Evolutionary conservation across 208 protist genomes (phyloP).

Genomic region (Crithidia bombi): DNA sequence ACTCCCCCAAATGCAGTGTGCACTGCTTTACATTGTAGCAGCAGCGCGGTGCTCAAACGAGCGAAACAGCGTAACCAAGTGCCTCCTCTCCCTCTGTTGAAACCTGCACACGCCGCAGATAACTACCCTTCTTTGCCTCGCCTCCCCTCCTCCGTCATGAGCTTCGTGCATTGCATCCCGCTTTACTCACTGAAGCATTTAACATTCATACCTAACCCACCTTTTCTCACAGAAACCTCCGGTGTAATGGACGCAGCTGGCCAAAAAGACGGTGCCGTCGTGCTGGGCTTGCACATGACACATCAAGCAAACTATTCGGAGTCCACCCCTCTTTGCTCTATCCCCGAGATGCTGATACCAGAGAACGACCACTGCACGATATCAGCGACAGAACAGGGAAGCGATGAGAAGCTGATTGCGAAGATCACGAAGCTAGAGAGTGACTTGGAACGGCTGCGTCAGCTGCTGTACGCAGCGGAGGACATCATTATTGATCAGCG

Average conservation of each 20-base stretch:
- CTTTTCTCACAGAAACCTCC: background rate
- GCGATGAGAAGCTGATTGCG: background rate
- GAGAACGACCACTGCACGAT: background rate
- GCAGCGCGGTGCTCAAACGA: too few species aligned
- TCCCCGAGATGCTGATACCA: background rate
- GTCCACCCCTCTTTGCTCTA: background rate
- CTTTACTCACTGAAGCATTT: too few species aligned
- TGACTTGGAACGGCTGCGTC: background rate
- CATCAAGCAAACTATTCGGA: background rate
- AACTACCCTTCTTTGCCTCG: too few species aligned
- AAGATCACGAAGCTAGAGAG: background rate
- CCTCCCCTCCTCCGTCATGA: too few species aligned
- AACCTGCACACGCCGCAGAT: too few species aligned
- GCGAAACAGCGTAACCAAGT: too few species aligned
- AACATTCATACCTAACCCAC: background rate
- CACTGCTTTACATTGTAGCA: too few species aligned
- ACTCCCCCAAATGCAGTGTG: too few species aligned
- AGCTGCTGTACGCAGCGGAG: constrained; percentile 15
- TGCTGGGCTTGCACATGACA: background rate
- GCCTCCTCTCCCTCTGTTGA: too few species aligned
- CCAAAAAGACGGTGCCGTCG: background rate
- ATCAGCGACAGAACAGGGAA: too few species aligned
- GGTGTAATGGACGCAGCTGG: background rate
- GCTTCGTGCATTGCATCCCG: too few species aligned
- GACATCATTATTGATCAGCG: constrained; percentile 31